These are phyloP conservation scores for Mycena indigotica DNA, from an alignment of 768 basidiomycete species.

Conservation along the genomic window DNA sequence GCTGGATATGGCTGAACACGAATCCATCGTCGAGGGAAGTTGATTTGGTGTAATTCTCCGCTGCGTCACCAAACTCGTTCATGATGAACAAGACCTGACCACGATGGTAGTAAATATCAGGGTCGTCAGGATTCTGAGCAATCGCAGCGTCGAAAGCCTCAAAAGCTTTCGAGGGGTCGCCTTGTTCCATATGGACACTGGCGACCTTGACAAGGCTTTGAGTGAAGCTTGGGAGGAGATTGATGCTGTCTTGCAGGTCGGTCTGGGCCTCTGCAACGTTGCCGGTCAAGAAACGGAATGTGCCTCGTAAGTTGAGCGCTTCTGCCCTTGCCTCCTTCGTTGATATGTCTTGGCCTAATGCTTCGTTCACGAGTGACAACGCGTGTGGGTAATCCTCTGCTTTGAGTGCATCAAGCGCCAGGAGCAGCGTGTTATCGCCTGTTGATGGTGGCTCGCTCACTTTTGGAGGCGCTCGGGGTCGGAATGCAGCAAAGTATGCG, in stretches of 20 bases:
- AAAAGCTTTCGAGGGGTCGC: conserved; percentile 78
- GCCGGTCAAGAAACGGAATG: conserved; percentile 93
- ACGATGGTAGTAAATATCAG: conserved; percentile 98
- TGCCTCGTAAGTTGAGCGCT: conserved; percentile 90
- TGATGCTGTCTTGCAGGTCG: conserved; percentile 79
- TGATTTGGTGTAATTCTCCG: conserved; percentile 89
- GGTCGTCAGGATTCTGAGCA: conserved; percentile 76
- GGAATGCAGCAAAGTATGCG: conserved; percentile 97
- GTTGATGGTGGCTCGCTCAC: conserved; percentile 75
- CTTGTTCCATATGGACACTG: conserved; percentile 95
- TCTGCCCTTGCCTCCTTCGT: conserved; percentile 76
- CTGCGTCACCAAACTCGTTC: conserved; percentile 83
- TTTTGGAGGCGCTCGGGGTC: conserved; percentile 69
- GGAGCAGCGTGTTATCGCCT: conserved; percentile 81
- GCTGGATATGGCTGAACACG: conserved; percentile 96
- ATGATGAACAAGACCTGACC: conserved; percentile 98
- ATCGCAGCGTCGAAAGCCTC: conserved; percentile 91
- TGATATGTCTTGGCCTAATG: conserved; percentile 84
- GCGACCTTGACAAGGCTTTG: conserved; percentile 97
- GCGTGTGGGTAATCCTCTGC: conserved; percentile 86
- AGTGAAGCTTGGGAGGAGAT: conserved; percentile 66
- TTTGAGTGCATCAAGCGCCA: conserved; percentile 80
- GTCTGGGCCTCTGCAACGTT: conserved; percentile 80
- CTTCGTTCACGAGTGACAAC: conserved; percentile 77
- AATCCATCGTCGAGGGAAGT: conserved; percentile 84